A percentile compares a stretch with the other conserved stretches of the same genome.
Evolutionary conservation across 2,329 filamentous ascomycete species (phyloP).

Genomic region (Tolypocladium guangdongense): DNA sequence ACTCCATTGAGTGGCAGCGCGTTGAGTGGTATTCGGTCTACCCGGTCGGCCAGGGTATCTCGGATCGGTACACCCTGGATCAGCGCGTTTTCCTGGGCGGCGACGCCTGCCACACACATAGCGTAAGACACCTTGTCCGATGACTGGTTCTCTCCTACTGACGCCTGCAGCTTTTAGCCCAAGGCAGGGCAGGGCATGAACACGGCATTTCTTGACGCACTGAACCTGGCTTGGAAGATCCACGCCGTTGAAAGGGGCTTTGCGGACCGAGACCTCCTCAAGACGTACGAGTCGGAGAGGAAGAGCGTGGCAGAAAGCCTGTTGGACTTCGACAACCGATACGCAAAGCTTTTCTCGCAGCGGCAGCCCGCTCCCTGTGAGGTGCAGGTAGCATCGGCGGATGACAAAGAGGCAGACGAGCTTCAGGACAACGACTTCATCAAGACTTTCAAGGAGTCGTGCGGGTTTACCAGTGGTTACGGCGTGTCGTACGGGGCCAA

Average conservation of each 20-base stretch:
- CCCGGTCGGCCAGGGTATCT: conserved; percentile 64
- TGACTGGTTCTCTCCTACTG: no score
- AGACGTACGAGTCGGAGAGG: conserved; percentile 79
- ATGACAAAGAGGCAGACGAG: conserved; percentile 15
- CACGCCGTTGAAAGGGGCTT: conserved; percentile 81
- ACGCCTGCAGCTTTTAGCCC: conserved; percentile 38
- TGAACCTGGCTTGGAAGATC: conserved; percentile 94
- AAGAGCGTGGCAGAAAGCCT: conserved; percentile 76
- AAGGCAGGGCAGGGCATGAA: conserved; percentile 77
- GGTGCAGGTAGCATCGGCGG: conserved; percentile 52
- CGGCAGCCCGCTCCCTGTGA: conserved; percentile 62
- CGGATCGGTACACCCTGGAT: conserved; percentile 55
- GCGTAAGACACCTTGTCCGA: conserved; percentile 44
- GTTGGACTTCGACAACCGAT: conserved; percentile 77
- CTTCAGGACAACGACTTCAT: conserved; percentile 61
- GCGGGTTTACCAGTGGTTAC: conserved; percentile 88
- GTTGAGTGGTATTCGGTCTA: conserved; percentile 70
- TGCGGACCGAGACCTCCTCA: conserved; percentile 61
- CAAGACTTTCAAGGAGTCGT: conserved; percentile 80
- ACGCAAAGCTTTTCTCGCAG: conserved; percentile 81
- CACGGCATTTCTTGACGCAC: conserved; percentile 67
- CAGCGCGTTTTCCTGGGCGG: conserved; percentile 64
- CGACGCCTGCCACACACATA: conserved; percentile 72
- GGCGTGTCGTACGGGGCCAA: conserved; percentile 80
- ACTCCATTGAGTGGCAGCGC: conserved; percentile 54